Evolutionary conservation across 345 rosid genomes (phyloP).

Genomic region (Citrus australasica): DNA sequence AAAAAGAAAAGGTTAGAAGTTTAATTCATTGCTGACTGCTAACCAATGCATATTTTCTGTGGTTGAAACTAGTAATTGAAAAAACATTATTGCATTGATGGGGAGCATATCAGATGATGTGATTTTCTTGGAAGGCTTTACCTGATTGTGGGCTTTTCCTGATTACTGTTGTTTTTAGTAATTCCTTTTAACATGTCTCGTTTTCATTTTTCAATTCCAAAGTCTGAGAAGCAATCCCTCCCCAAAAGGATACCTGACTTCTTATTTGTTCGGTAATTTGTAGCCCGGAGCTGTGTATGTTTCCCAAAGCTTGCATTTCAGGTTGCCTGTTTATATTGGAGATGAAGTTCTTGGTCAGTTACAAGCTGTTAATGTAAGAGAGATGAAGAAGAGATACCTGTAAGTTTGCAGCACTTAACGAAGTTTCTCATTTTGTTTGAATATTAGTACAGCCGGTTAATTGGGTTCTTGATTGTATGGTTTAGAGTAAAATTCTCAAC

Average conservation of each 20-base stretch:
- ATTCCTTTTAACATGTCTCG: not conserved
- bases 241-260: not conserved
- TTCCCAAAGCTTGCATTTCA: conserved; percentile 78
- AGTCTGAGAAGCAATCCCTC: not conserved
- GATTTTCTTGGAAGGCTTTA: not conserved
- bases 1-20: not conserved
- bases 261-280: not conserved
- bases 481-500: conserved; percentile 74
- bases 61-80: not conserved
- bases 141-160: not conserved
- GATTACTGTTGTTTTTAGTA: not conserved
- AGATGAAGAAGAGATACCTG: conserved; percentile 58
- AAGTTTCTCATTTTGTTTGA: not conserved
- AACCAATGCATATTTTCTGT: not conserved
- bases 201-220: no score
- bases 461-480: not conserved
- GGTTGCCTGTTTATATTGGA: conserved; percentile 66
- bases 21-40: not conserved
- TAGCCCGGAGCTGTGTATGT: conserved; percentile 89
- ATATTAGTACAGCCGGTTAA: not conserved
- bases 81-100: not conserved
- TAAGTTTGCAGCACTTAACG: conserved; percentile 25
- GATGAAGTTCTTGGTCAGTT: conserved; percentile 61
- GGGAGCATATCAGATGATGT: not conserved
- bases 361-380: conserved; percentile 48